These are phyloP conservation scores for Pisolithus albus DNA, from an alignment of 768 basidiomycete species.

Conservation along the genomic window DNA sequence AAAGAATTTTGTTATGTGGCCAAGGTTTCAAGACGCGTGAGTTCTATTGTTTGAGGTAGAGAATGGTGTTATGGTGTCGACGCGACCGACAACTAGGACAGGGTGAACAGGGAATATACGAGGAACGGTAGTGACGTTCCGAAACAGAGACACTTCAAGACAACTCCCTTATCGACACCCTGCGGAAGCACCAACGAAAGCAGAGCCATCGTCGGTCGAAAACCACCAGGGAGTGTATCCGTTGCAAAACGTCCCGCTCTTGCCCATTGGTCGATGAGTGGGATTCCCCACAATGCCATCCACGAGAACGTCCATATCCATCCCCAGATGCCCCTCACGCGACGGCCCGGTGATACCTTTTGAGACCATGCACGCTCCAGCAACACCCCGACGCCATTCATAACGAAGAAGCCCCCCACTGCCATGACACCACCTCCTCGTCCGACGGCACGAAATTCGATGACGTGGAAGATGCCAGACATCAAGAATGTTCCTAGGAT, in stretches of 20 bases:
- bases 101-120: background rate
- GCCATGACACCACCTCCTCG: constrained; percentile 44
- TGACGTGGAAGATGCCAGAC: constrained; percentile 55
- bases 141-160: background rate
- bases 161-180: background rate
- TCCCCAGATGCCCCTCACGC: constrained; percentile 42
- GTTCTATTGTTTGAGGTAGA: too few relatives aligned
- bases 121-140: background rate
- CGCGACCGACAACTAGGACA: background rate
- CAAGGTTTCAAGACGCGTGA: too few relatives aligned
- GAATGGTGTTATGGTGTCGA: background rate
- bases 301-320: constrained; percentile 48
- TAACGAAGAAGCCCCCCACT: constrained; percentile 48
- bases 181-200: constrained; percentile 18
- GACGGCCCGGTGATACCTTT: constrained; percentile 28
- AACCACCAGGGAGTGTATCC: constrained; percentile 4
- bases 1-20: too few relatives aligned
- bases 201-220: constrained; percentile 13
- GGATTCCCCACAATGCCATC: constrained; percentile 42
- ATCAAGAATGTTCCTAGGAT: constrained; percentile 52
- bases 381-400: constrained; percentile 45
- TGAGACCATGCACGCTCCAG: constrained; percentile 43
- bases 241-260: constrained; percentile 11
- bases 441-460: constrained; percentile 52
- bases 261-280: constrained; percentile 39